Percentiles rank a stretch among this genome's conserved stretches.
Conservation (phyloP, 2,329 filamentous ascomycete genomes). For the Leptographium lundbergii region DNA sequence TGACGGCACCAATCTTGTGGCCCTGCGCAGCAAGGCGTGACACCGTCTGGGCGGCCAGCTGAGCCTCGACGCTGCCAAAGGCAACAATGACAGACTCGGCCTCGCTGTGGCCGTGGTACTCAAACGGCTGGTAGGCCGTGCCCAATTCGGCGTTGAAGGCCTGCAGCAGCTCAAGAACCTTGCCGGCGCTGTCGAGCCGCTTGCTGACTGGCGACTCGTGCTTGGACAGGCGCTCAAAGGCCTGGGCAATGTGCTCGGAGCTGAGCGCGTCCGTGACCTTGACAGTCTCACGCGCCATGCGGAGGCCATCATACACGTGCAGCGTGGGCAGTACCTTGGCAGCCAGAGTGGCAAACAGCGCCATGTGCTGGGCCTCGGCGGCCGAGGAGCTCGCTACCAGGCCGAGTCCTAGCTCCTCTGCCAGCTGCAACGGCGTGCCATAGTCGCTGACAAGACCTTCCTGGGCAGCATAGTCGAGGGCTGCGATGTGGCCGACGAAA, state of each 20-base stretch:
- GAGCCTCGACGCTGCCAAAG: slow-evolving; percentile 85
- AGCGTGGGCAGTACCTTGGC: slow-evolving; percentile 62
- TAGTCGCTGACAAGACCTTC: slow-evolving; percentile 80
- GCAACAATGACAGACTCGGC: slow-evolving; percentile 78
- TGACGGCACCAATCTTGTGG: slow-evolving; percentile 73
- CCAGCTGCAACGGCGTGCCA: slow-evolving; percentile 61
- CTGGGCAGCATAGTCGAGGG: slow-evolving; percentile 64
- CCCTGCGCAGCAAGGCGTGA: slow-evolving; percentile 58
- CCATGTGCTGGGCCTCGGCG: slow-evolving; percentile 88
- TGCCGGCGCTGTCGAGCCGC: slow-evolving; percentile 60
- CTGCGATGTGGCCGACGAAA: slow-evolving; percentile 83
- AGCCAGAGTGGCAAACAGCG: slow-evolving; percentile 60
- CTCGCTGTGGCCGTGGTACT: slow-evolving; percentile 75
- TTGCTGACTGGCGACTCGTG: slow-evolving; percentile 47
- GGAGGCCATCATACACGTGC: slow-evolving; percentile 69
- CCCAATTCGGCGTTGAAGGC: slow-evolving; percentile 84
- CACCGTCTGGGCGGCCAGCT: slow-evolving; percentile 72
- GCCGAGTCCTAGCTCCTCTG: slow-evolving; percentile 82
- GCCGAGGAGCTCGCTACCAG: slow-evolving; percentile 75
- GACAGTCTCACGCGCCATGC: slow-evolving; percentile 58
- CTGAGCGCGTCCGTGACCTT: slow-evolving; percentile 59
- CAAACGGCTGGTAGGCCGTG: slow-evolving; percentile 84
- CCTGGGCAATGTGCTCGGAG: slow-evolving; percentile 46
- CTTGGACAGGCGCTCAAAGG: slow-evolving; percentile 53
- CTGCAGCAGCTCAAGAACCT: slow-evolving; percentile 54